A percentile compares a stretch with the other conserved stretches of the same genome.
These are phyloP conservation scores for Gigaspora rosea DNA, from an alignment of 192 early-diverging fungal genomes.

Conservation along the genomic window DNA sequence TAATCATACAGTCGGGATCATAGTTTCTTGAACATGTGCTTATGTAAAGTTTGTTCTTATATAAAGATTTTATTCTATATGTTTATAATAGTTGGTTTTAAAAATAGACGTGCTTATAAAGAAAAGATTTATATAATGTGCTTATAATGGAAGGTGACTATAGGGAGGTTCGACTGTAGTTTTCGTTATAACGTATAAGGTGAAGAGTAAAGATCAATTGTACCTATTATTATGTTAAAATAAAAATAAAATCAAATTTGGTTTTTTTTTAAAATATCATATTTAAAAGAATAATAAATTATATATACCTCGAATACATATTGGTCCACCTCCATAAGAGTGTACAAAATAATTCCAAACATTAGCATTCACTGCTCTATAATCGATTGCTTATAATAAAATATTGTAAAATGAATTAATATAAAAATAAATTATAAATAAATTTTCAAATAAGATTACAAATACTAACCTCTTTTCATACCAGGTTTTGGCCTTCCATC, in stretches of 20 bases:
- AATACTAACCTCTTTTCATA: constrained; percentile 43
- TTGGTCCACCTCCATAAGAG: constrained; percentile 46
- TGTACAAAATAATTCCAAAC: constrained; percentile 43
- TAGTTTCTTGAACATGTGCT: no score
- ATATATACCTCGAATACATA: constrained; percentile 41
- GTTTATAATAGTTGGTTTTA: no score
- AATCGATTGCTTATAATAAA: constrained; percentile 35
- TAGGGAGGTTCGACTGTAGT: no score
- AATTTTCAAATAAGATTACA: not conserved
- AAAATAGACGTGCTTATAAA: no score
- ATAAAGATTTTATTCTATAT: no score
- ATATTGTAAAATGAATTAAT: not conserved
- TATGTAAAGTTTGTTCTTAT: no score
- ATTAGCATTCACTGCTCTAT: constrained; percentile 40
- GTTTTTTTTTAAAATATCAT: constrained; percentile 42
- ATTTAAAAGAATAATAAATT: constrained; percentile 33
- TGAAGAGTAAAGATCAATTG: not conserved
- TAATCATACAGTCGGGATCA: no score
- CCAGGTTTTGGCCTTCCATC: constrained; percentile 42
- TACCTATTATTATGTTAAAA: not conserved
- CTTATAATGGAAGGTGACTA: no score
- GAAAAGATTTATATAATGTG: no score
- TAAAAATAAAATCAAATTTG: not conserved
- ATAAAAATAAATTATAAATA: not conserved
- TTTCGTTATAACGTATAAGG: not conserved